Conservation (phyloP, 73 alveolate species). For the Paramecium primaurelia region DNA sequence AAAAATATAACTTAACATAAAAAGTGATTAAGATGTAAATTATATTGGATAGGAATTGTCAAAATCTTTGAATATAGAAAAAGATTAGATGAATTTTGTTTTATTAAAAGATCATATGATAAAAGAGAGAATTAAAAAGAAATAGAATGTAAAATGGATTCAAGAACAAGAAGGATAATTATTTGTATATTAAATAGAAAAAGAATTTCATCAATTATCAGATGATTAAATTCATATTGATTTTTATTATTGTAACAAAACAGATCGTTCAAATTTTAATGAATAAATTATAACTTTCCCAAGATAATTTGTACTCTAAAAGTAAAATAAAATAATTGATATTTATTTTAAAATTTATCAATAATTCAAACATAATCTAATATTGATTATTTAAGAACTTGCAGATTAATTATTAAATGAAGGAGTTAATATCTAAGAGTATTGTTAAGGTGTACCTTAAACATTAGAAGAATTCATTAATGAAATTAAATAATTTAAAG, state of each 20-base stretch:
- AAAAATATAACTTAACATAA: background rate
- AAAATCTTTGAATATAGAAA: background rate
- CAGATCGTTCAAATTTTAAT: background rate
- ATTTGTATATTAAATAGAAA: background rate
- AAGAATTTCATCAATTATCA: background rate
- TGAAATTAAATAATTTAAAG: background rate
- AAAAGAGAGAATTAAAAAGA: background rate
- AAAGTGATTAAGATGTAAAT: background rate
- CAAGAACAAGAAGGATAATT: conserved; percentile 5
- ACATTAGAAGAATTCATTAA: background rate
- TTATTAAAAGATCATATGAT: background rate
- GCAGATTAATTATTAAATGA: background rate
- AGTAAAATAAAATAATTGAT: background rate
- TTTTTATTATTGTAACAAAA: background rate
- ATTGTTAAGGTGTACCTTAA: background rate
- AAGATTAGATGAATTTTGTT: background rate
- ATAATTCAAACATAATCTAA: background rate
- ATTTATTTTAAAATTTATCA: background rate
- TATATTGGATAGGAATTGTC: background rate
- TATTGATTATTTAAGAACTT: background rate
- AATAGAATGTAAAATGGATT: background rate
- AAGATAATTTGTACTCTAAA: background rate
- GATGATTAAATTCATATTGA: background rate
- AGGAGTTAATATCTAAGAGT: background rate
- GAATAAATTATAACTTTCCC: background rate